phyloP scores from a whole-genome alignment of 2,329 filamentous ascomycete genomes.

The Cladosporium colombiae region DNA sequence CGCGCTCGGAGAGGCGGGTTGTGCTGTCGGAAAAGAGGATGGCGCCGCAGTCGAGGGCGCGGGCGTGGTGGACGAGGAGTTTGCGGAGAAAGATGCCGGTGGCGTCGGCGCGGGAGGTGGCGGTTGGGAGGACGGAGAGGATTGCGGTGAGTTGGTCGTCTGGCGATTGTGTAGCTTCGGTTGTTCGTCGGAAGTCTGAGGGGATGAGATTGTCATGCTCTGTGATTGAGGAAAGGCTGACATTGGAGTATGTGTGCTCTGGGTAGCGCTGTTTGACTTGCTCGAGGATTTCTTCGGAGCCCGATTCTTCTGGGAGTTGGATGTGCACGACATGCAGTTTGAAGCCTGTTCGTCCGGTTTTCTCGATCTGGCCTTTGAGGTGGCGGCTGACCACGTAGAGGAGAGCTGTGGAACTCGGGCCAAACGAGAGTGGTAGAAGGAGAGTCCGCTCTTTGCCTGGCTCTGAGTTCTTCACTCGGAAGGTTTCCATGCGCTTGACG shows the following conservation, averaged over 20 bases:
- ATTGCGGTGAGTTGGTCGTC: constrained; percentile 41
- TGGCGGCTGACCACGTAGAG: constrained; percentile 74
- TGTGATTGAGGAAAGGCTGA: constrained; percentile 7
- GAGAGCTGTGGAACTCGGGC: constrained; percentile 75
- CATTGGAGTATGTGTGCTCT: constrained; percentile 62
- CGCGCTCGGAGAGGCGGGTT: constrained; percentile 81
- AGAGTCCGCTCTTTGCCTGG: constrained; percentile 56
- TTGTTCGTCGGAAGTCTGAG: constrained; percentile 3
- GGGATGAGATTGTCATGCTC: background rate
- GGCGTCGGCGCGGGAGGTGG: constrained; percentile 71
- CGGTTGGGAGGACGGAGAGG: constrained; percentile 51
- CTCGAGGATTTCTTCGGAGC: constrained; percentile 45
- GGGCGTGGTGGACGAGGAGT: constrained; percentile 67
- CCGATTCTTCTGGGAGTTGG: constrained; percentile 37
- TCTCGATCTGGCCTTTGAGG: constrained; percentile 63
- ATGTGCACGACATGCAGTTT: constrained; percentile 60
- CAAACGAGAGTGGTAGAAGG: constrained; percentile 79
- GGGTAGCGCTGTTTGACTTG: constrained; percentile 63
- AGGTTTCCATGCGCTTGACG: constrained; percentile 73
- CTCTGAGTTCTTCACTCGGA: constrained; percentile 53
- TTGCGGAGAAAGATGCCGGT: constrained; percentile 60
- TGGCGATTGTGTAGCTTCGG: background rate
- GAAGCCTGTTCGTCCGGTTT: constrained; percentile 67
- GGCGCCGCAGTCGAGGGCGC: constrained; percentile 61
- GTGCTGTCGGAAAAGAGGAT: constrained; percentile 85